Evolutionary conservation across 495 filamentous ascomycete genomes (phyloP), one percentile per base, ranked within the genome.

Genomic region (Podospora pseudocomata): DNA sequence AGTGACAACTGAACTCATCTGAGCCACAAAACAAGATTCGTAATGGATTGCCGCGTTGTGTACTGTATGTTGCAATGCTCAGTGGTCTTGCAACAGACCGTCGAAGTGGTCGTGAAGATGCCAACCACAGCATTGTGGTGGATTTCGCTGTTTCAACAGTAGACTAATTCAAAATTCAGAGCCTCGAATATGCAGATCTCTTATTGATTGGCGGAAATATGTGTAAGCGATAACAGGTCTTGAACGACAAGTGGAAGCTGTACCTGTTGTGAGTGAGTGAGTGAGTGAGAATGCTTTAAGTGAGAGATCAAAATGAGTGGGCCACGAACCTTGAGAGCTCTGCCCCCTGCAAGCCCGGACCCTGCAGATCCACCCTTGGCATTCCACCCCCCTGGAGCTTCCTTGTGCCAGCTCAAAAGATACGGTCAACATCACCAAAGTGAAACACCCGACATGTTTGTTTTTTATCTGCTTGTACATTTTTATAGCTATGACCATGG

Each of bases 1-100:
- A 92, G 49, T 86, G 86, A 74, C 90, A 89, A 79, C 94, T 97
- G 79, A 97, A 97, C 5, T 90, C 84, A 75, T 99, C 95, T 13
- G 96, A 96, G 28, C 95, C 95, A 77, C 93, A 98, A 80, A 97
- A 99, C 19, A 99, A 87, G 62, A 99, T 92, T n/a, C 90, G 86
- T 30, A 99, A 84, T 2, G 92, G 92, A 9, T 84, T 78, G 0
- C 80, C 81, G 19, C 58, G 44, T 71, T 78, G 61, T 27, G 9
- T 54, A 27, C 39, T 13, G 69, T 65, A 62, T 54, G 60, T 57
- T 64, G 58, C 16, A 20, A n/a, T 2, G 7, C 44, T 32, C 32
- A 27, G 58, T 44, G 19, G 55, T 6, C 55, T 19, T 9, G 13
- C 23, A 18, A 58, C 6, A n/a, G 39, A 49, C 39, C 39, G 39